Conservation (phyloP, 306 rosid genomes). For the Fragaria ananassa region DNA sequence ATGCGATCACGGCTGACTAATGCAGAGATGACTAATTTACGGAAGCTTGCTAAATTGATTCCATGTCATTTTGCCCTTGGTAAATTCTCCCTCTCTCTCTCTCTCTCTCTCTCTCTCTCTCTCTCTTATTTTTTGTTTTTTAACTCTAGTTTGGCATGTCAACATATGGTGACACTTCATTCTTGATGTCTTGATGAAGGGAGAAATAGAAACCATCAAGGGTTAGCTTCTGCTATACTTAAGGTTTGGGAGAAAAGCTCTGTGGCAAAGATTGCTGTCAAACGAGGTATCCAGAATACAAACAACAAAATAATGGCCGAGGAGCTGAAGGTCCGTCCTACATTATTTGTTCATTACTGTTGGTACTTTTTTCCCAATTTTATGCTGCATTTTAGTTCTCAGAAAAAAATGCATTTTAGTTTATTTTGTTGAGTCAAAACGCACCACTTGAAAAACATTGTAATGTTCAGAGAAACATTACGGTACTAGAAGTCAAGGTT, state of each 20-base stretch:
- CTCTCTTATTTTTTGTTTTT: not conserved
- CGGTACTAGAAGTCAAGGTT: not conserved
- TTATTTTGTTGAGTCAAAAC: not conserved
- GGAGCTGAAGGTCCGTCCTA: constrained; percentile 64
- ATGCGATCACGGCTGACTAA: constrained; percentile 72
- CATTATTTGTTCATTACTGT: constrained; percentile 10
- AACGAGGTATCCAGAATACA: constrained; percentile 93
- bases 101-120: no score
- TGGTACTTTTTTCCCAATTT: constrained; percentile 16
- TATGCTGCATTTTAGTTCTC: not conserved
- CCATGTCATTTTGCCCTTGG: constrained; percentile 98
- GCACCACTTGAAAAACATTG: not conserved
- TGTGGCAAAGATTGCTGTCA: constrained; percentile 87
- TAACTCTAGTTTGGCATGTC: constrained; percentile 10
- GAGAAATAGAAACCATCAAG: constrained; percentile 95
- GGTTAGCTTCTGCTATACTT: constrained; percentile 77
- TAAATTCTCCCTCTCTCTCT: constrained; percentile 25
- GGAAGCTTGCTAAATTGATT: constrained; percentile 75
- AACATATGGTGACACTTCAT: constrained; percentile 22
- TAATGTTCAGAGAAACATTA: not conserved
- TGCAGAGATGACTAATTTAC: constrained; percentile 70
- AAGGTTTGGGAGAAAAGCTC: constrained; percentile 92
- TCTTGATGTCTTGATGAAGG: constrained; percentile 41
- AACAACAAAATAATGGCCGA: constrained; percentile 95
- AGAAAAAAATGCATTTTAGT: not conserved